These are phyloP conservation scores for Aspergillus tubingensis DNA, from an alignment of 2,329 filamentous ascomycete genomes.

Conservation along the genomic window DNA sequence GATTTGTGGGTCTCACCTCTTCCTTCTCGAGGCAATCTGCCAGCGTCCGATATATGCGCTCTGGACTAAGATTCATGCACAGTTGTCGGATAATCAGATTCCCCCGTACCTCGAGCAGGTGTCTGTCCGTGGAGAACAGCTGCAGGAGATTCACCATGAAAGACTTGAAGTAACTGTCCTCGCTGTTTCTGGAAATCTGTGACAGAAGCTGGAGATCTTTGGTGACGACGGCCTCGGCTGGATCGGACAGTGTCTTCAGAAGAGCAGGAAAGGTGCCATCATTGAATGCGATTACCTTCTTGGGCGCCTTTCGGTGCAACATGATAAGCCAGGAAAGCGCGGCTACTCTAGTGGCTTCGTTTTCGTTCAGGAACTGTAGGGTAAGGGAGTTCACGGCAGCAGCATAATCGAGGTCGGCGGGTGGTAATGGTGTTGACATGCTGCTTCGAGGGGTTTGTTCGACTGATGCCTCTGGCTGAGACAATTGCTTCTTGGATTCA, in stretches of 20 bases:
- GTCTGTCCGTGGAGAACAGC: slow-evolving; percentile 90
- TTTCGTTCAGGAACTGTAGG: slow-evolving; percentile 90
- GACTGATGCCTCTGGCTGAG: slow-evolving; percentile 29
- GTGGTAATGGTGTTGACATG: slow-evolving; percentile 49
- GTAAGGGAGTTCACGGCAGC: slow-evolving; percentile 92
- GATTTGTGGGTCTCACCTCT: slow-evolving; percentile 54
- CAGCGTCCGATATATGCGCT: slow-evolving; percentile 91
- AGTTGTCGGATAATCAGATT: slow-evolving; percentile 96
- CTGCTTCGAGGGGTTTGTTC: slow-evolving; percentile 50
- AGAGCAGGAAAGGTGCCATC: slow-evolving; percentile 95
- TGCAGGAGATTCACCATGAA: slow-evolving; percentile 98
- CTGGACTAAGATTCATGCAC: slow-evolving; percentile 87
- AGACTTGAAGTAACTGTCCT: slow-evolving; percentile 94
- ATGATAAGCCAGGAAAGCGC: slow-evolving; percentile 96
- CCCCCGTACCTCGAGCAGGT: slow-evolving; percentile 84
- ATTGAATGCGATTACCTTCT: slow-evolving; percentile 91
- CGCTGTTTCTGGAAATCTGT: slow-evolving; percentile 93
- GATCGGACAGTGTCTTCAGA: slow-evolving; percentile 93
- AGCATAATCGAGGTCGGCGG: slow-evolving; percentile 84
- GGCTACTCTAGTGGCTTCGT: slow-evolving; percentile 91
- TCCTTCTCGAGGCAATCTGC: slow-evolving; percentile 97
- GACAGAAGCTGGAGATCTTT: slow-evolving; percentile 91
- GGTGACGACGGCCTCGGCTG: slow-evolving; percentile 91
- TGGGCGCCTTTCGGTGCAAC: slow-evolving; percentile 91
- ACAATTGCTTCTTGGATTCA: slow-evolving; percentile 35